Evolutionary conservation across 2,329 filamentous ascomycete species (phyloP).

Genomic region (Aspergillus sp.): DNA sequence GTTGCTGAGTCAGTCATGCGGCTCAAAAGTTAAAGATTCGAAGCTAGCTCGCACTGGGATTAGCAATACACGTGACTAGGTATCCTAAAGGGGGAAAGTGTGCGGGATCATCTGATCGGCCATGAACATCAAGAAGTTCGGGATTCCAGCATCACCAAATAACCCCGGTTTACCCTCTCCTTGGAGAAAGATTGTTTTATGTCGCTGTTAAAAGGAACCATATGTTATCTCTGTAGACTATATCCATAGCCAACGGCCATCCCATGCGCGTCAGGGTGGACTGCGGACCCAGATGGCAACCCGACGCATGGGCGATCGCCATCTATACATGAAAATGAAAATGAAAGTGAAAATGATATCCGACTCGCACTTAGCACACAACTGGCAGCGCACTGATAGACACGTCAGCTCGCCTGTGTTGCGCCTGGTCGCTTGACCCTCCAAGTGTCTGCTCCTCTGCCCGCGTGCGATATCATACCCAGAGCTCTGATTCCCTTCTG

Average conservation of each 20-base stretch:
- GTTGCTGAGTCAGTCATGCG: conserved; percentile 27
- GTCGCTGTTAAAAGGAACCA: neutral
- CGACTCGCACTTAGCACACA: neutral
- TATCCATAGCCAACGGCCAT: neutral
- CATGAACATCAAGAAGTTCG: neutral
- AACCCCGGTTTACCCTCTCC: too few relatives aligned
- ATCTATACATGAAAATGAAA: conserved; percentile 7
- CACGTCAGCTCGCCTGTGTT: neutral
- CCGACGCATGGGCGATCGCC: neutral
- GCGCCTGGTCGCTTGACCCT: neutral
- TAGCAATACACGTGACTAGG: conserved; percentile 22
- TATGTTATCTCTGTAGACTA: neutral
- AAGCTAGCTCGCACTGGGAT: conserved; percentile 17
- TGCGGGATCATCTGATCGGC: conserved; percentile 18
- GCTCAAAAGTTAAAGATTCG: conserved; percentile 39
- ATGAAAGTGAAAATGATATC: neutral
- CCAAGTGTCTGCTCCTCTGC: neutral
- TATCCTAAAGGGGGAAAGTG: conserved; percentile 14
- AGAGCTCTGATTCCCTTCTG: neutral
- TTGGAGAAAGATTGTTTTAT: too few relatives aligned
- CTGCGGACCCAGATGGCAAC: neutral
- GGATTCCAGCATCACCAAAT: neutral
- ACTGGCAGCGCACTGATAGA: neutral
- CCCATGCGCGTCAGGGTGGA: neutral
- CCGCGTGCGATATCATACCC: neutral